These are phyloP conservation scores for Keithomyces neogunnii DNA, from an alignment of 2,329 filamentous ascomycete genomes.

Conservation along the genomic window DNA sequence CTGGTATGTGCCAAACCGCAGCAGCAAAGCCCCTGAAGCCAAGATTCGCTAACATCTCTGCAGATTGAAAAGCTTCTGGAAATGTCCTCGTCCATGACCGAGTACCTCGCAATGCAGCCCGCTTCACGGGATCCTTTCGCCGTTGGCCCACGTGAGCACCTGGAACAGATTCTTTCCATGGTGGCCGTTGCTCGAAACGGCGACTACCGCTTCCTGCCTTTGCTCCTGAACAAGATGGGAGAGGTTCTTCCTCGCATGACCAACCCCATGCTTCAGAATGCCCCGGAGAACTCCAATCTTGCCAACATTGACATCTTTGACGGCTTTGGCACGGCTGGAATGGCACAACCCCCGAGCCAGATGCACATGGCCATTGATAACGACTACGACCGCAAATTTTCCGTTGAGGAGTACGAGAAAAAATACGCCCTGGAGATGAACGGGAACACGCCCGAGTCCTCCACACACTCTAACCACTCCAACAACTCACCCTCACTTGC, in stretches of 20 bases:
- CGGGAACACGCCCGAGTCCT: conserved; percentile 25
- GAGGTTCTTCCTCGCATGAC: conserved; percentile 58
- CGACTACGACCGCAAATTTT: conserved; percentile 39
- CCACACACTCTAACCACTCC: conserved; percentile 20
- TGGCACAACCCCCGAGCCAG: conserved; percentile 41
- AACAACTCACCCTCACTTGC: conserved; percentile 19
- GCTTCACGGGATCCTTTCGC: conserved; percentile 53
- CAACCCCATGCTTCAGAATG: conserved; percentile 51
- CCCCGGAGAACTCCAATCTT: conserved; percentile 46
- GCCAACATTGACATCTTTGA: conserved; percentile 55
- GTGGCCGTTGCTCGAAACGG: conserved; percentile 66
- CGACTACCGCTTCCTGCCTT: conserved; percentile 66
- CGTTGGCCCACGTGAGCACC: conserved; percentile 62
- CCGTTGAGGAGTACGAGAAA: conserved; percentile 34
- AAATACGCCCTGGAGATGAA: conserved; percentile 28
- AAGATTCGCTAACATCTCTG: neutral
- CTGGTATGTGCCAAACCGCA: conserved; percentile 43
- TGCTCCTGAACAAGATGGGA: conserved; percentile 67
- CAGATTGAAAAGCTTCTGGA: conserved; percentile 76
- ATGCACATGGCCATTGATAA: conserved; percentile 35
- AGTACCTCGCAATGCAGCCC: conserved; percentile 61
- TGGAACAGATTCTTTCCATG: conserved; percentile 60
- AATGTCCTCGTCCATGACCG: conserved; percentile 62
- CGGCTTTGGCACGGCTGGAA: conserved; percentile 54
- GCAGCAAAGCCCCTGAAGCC: neutral